Percentiles rank a stretch among this genome's conserved stretches.
phyloP scores from a whole-genome alignment of 352 stramenopile species.

The Phytophthora sansomeana region DNA sequence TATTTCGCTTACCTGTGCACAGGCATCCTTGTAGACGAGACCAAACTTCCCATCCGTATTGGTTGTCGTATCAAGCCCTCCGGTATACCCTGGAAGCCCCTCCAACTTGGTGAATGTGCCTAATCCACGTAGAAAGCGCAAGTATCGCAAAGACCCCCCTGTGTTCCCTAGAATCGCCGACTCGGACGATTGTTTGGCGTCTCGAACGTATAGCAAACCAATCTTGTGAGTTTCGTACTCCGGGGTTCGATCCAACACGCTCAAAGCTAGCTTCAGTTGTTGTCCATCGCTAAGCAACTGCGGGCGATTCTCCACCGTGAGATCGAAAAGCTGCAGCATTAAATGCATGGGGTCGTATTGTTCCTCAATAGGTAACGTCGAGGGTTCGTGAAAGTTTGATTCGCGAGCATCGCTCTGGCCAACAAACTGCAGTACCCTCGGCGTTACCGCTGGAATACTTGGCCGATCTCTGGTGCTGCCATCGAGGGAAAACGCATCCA shows the following conservation, averaged over 20 bases:
- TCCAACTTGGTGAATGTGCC: slow-evolving; percentile 76
- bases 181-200: slow-evolving; percentile 66
- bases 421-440: slow-evolving; percentile 18
- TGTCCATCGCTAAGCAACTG: slow-evolving; percentile 67
- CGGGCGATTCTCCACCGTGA: slow-evolving; percentile 60
- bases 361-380: slow-evolving; percentile 4
- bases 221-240: slow-evolving; percentile 91
- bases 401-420: neutral
- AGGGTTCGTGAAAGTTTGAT: neutral
- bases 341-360: slow-evolving; percentile 70
- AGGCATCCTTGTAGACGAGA: slow-evolving; percentile 76
- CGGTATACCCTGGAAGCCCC: slow-evolving; percentile 71
- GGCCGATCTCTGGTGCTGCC: slow-evolving; percentile 6
- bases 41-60: slow-evolving; percentile 82
- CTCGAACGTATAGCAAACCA: slow-evolving; percentile 77
- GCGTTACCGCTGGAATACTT: slow-evolving; percentile 6
- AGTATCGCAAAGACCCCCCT: slow-evolving; percentile 78
- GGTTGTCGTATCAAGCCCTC: slow-evolving; percentile 75
- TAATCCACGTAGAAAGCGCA: slow-evolving; percentile 75
- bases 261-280: slow-evolving; percentile 67
- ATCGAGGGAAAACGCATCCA: slow-evolving; percentile 45
- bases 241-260: slow-evolving; percentile 82
- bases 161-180: slow-evolving; percentile 73
- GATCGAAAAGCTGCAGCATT: slow-evolving; percentile 88
- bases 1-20: slow-evolving; percentile 55